Evolutionary conservation across 2,329 filamentous ascomycete genomes (phyloP), one percentile per base, ranked within the genome.

Genomic region (Trichoderma citrinoviride): DNA sequence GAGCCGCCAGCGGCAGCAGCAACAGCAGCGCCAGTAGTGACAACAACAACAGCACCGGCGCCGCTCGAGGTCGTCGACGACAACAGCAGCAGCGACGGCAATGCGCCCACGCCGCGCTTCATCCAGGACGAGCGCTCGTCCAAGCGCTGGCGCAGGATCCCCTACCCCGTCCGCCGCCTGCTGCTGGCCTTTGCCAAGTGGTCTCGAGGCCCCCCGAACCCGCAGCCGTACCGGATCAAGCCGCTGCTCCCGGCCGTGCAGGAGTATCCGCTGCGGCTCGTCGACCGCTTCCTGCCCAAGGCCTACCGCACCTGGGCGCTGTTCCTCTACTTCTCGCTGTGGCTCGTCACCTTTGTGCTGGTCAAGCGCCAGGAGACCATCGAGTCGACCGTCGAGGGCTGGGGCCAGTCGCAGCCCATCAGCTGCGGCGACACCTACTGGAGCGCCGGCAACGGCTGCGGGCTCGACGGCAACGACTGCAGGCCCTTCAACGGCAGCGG

Each of bases 391-490:
- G 84, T 94, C 62, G 83, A 83, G 15, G 87, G 85, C 54, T 91
- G 89, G 79, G 90, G 90, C 17, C 80, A 78, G 52, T 90, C 90
- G 0, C 81, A 83, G 62, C 81, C 83, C 61, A 85, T 94, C 49
- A 80, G 85, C 33, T 95, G 91, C 74, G 85, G 84, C 14, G 82
- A 84, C 61, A 84, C 87, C 15, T 91, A 90, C 72, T 95, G 91
- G 90, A 82, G 80, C 8, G 74, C 86, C 43, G 88, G 87, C 40
- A 93, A 93, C 72, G 79, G 78, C 14, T 95, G 91, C 74, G 91
- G 90, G 0, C 72, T 94, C 15, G 87, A 94, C 69, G 91, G 91
- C 7, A 86, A 87, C 66, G 80, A 86, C 58, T 95, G 91, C 72
- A 85, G 90, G 8, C 91, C 91, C 0, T 95, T 95, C 72, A 84